Evolutionary conservation across 345 rosid species (phyloP).

Genomic region (Eucalyptus erythrocorys): DNA sequence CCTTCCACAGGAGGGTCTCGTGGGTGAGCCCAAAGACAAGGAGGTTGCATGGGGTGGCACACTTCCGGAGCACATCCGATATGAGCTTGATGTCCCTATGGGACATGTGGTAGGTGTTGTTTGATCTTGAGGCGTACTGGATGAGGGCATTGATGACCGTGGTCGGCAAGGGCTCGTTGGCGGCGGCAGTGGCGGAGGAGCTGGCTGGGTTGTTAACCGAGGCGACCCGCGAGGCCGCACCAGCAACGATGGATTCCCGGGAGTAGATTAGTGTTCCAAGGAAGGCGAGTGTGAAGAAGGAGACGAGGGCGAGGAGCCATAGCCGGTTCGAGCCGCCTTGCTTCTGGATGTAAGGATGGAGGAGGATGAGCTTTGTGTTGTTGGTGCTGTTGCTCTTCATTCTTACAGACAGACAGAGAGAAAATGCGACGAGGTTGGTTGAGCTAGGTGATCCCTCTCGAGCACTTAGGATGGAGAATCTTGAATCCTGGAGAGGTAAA

Average conservation of each 20-base stretch:
- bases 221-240: neutral
- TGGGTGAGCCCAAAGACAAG: constrained; percentile 85
- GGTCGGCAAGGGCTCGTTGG: constrained; percentile 39
- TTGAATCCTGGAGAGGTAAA: constrained; percentile 4
- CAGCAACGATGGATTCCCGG: constrained; percentile 31
- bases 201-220: neutral
- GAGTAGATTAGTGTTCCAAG: constrained; percentile 75
- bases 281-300: constrained; percentile 75
- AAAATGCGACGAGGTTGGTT: neutral
- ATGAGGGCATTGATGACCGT: constrained; percentile 65
- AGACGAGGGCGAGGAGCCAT: constrained; percentile 81
- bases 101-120: constrained; percentile 71
- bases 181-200: neutral
- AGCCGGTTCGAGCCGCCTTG: constrained; percentile 72
- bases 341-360: constrained; percentile 87
- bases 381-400: constrained; percentile 44
- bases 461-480: neutral
- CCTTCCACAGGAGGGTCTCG: constrained; percentile 93
- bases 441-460: neutral
- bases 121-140: constrained; percentile 76
- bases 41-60: constrained; percentile 79
- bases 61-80: constrained; percentile 70
- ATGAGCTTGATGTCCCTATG: constrained; percentile 63
- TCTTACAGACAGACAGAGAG: neutral
- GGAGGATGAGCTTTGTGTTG: constrained; percentile 88